phyloP scores from a whole-genome alignment of 2,329 filamentous ascomycete species.

The Hysterium pulicare region DNA sequence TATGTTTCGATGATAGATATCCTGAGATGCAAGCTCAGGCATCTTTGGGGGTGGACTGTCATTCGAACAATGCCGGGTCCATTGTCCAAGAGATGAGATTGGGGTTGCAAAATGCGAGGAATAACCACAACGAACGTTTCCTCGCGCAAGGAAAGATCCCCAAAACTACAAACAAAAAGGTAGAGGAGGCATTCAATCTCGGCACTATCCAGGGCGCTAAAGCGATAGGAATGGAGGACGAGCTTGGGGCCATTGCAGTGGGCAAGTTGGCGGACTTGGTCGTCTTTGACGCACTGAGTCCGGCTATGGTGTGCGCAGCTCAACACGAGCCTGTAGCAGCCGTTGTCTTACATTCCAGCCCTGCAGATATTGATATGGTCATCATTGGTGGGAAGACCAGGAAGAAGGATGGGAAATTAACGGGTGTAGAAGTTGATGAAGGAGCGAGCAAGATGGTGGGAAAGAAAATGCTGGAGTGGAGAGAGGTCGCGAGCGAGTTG shows the following conservation, averaged over 20 bases:
- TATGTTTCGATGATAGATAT: slow-evolving; percentile 33
- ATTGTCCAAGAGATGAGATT: slow-evolving; percentile 47
- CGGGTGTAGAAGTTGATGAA: slow-evolving; percentile 22
- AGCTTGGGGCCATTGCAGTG: slow-evolving; percentile 45
- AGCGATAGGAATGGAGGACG: slow-evolving; percentile 40
- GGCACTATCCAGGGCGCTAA: slow-evolving; percentile 48
- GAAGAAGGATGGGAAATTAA: slow-evolving; percentile 34
- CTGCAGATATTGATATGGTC: slow-evolving; percentile 43
- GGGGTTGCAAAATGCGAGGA: slow-evolving; percentile 50
- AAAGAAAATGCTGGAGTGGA: slow-evolving; percentile 24
- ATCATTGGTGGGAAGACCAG: slow-evolving; percentile 44
- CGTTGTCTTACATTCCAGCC: slow-evolving; percentile 42
- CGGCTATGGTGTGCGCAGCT: slow-evolving; percentile 41
- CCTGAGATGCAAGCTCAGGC: slow-evolving; percentile 37
- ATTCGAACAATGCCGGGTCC: slow-evolving; percentile 51
- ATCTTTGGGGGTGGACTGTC: slow-evolving; percentile 54
- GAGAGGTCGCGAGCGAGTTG: slow-evolving; percentile 26
- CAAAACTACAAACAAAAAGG: slow-evolving; percentile 44
- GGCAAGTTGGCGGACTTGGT: slow-evolving; percentile 50
- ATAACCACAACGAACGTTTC: slow-evolving; percentile 40
- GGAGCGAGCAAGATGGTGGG: slow-evolving; percentile 12
- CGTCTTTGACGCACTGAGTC: slow-evolving; percentile 44
- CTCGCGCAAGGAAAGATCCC: slow-evolving; percentile 45
- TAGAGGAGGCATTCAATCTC: slow-evolving; percentile 49
- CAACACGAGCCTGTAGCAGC: slow-evolving; percentile 43